A percentile compares a stretch with the other conserved stretches of the same genome.
phyloP scores from a whole-genome alignment of 2,329 filamentous ascomycete genomes.

The Niveomyces coronatus region DNA sequence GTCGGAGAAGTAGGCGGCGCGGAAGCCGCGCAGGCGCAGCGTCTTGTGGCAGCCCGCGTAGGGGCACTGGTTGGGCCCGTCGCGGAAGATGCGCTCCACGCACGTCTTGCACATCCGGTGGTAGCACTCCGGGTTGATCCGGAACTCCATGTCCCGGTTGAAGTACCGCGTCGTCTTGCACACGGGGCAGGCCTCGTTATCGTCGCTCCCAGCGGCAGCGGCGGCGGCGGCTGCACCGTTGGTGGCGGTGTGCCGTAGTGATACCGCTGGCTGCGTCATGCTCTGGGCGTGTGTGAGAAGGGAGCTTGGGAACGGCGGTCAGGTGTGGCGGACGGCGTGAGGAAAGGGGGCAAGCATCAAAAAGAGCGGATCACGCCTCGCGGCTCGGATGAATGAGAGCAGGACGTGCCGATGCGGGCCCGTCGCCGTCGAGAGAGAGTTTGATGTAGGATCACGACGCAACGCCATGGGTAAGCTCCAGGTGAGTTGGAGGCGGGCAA shows the following conservation, averaged over 20 bases:
- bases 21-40: conserved; percentile 74
- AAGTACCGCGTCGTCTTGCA: conserved; percentile 97
- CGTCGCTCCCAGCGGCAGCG: conserved; percentile 24
- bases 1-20: conserved; percentile 82
- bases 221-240: conserved; percentile 4
- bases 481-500: no score
- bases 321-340: no score
- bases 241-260: conserved; percentile 7
- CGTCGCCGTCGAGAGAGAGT: no score
- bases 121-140: conserved; percentile 97
- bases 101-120: conserved; percentile 98
- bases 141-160: conserved; percentile 86
- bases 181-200: conserved; percentile 78
- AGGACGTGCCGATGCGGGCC: no score
- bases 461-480: no score
- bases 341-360: neutral
- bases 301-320: no score
- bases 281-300: no score
- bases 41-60: conserved; percentile 83
- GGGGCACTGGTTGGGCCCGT: conserved; percentile 85
- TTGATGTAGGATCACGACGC: no score
- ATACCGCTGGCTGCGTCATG: conserved; percentile 6
- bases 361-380: neutral
- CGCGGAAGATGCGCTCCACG: conserved; percentile 86
- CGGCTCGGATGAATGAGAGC: no score